Conservation (phyloP, 2,329 filamentous ascomycete species). For the Penicillium sp. region DNA sequence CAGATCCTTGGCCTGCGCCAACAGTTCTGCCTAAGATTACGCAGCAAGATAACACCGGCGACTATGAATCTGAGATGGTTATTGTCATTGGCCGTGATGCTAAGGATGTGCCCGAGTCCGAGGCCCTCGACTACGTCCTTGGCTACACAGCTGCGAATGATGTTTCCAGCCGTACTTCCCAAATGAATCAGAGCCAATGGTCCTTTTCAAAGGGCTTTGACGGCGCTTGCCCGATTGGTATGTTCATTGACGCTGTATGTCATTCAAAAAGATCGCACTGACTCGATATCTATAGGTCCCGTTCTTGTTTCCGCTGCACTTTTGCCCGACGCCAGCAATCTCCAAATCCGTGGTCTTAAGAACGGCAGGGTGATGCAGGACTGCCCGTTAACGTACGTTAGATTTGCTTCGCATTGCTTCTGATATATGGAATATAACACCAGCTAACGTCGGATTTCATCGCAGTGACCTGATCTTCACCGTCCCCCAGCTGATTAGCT, state of each 20-base stretch:
- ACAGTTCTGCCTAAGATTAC: constrained; percentile 49
- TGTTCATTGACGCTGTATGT: not conserved
- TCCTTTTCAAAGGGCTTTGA: constrained; percentile 55
- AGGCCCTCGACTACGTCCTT: constrained; percentile 53
- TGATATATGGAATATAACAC: not conserved
- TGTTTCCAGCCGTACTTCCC: constrained; percentile 51
- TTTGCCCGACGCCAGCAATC: constrained; percentile 27
- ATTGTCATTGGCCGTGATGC: constrained; percentile 47
- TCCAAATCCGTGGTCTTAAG: constrained; percentile 33
- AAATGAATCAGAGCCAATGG: constrained; percentile 49
- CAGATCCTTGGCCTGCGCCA: constrained; percentile 46
- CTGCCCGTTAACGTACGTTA: constrained; percentile 35
- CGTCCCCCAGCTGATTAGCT: constrained; percentile 39
- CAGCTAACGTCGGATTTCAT: constrained; percentile 2
- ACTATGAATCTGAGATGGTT: constrained; percentile 54
- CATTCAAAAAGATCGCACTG: not conserved
- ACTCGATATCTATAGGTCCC: constrained; percentile 33
- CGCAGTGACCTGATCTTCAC: constrained; percentile 48
- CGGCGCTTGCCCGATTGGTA: constrained; percentile 47
- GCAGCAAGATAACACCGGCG: constrained; percentile 46
- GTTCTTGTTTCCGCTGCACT: constrained; percentile 40
- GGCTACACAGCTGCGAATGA: constrained; percentile 59
- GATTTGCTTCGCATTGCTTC: not conserved
- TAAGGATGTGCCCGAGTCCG: constrained; percentile 49
- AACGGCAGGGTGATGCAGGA: constrained; percentile 48